Percentiles rank a stretch among this genome's conserved stretches.
Conservation (phyloP, 352 stramenopile genomes). For the Globisporangium apiculatum region DNA sequence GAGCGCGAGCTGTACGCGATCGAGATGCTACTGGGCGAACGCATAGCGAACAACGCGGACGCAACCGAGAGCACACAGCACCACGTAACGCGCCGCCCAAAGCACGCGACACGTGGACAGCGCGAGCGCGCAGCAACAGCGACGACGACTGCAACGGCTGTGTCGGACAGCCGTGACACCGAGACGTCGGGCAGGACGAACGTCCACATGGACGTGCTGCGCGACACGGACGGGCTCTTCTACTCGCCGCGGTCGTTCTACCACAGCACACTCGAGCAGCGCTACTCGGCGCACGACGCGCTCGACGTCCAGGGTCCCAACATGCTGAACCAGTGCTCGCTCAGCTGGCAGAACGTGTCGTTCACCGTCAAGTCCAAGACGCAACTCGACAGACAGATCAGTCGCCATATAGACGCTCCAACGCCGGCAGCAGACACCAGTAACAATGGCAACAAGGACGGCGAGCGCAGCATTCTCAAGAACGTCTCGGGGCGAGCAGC, state of each 20-base stretch:
- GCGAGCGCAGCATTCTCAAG: slow-evolving; percentile 21
- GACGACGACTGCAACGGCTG: background rate
- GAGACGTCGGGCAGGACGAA: no score
- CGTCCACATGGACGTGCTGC: background rate
- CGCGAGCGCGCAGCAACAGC: background rate
- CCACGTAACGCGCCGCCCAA: background rate
- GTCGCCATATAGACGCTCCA: background rate
- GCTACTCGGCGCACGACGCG: slow-evolving; percentile 7
- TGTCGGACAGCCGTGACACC: no score
- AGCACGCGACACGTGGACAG: background rate
- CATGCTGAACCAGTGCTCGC: slow-evolving; percentile 18
- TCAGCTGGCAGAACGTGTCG: slow-evolving; percentile 21
- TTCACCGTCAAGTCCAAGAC: slow-evolving; percentile 15
- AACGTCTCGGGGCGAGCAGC: slow-evolving; percentile 28
- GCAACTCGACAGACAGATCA: no score
- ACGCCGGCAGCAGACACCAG: background rate
- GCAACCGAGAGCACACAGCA: background rate
- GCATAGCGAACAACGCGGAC: background rate
- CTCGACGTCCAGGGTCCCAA: slow-evolving; percentile 16
- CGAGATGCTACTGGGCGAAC: background rate
- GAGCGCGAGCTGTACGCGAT: background rate
- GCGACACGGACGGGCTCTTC: background rate
- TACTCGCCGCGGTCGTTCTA: background rate
- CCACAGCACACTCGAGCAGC: background rate
- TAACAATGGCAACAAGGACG: slow-evolving; percentile 1